phyloP scores from a whole-genome alignment of 768 basidiomycete genomes.

The Leucosporidium creatinivorum region DNA sequence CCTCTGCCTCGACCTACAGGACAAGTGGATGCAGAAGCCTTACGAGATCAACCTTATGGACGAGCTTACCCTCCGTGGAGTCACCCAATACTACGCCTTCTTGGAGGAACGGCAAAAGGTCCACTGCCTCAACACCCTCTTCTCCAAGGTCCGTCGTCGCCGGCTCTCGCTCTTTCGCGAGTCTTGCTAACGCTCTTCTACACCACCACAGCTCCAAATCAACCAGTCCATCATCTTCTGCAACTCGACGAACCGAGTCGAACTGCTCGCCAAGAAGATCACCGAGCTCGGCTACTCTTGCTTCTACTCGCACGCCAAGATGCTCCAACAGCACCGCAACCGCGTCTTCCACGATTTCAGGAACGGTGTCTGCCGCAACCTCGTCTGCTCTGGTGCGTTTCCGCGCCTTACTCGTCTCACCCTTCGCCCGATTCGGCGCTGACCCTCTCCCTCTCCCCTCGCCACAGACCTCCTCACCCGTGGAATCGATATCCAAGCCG shows the following conservation, averaged over 20 bases:
- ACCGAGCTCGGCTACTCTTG: constrained; percentile 99
- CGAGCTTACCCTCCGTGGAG: constrained; percentile 94
- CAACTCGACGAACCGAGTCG: constrained; percentile 99
- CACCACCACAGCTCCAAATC: constrained; percentile 76
- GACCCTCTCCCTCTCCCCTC: not conserved
- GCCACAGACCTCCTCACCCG: constrained; percentile 78
- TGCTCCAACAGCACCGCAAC: constrained; percentile 97
- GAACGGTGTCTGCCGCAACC: constrained; percentile 93
- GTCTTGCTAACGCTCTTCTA: constrained; percentile 46
- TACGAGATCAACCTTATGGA: constrained; percentile 99
- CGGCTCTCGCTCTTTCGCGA: constrained; percentile 39
- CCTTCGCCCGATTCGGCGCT: constrained; percentile 39
- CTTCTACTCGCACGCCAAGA: constrained; percentile 99
- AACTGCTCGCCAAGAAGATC: constrained; percentile 97
- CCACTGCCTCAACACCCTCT: constrained; percentile 97
- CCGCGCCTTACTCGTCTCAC: not conserved
- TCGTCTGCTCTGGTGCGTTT: constrained; percentile 65
- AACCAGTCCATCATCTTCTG: constrained; percentile 99
- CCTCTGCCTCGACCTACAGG: constrained; percentile 54
- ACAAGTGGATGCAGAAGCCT: constrained; percentile 91
- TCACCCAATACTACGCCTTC: constrained; percentile 98
- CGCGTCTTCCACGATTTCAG: constrained; percentile 99
- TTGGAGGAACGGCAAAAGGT: constrained; percentile 99
- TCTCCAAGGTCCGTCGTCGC: constrained; percentile 69
- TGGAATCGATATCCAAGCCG: constrained; percentile 99